Evolutionary conservation across 1,139 yeast species (phyloP), one percentile per base, ranked within the genome.

Genomic region (Saccharomyces pastorianus): DNA sequence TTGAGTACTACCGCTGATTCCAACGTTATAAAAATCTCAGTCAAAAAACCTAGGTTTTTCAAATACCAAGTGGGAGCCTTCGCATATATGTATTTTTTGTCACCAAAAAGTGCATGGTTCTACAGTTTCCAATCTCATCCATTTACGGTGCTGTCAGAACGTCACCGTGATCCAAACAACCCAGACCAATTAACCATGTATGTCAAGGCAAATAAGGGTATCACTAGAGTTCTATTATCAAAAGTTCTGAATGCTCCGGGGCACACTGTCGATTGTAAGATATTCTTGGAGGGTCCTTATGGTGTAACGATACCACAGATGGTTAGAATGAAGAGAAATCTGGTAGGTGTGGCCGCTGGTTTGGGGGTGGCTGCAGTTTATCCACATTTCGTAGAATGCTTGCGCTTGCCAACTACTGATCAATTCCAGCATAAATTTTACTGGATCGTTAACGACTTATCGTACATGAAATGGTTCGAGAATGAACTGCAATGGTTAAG

Each of bases 101-200:
- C 74, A 47, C 75, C 81, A 47, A 64, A 59, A 6, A 76, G 58
- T 50, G 57, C 66, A 74, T 81, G 61, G 84, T 84, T 62, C 47
- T 63, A 61, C 46, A 56, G 61, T 20, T 85, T 80, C 76, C 89
- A 85, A 64, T 79, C 85, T 0, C 90, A 85, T 65, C 90, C 90
- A 0, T 84, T 84, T 61, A 81, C 88, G 0, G 75, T 81, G 7
- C 72, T 81, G 11, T 53, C 59, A 23, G 57, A 61, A 11, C 62
- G 66, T 3, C 56, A 59, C 23, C 70, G 50, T 6, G 59, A 70
- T 56, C 62, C 66, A 55, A 57, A 64, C 38, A 65, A 72, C 55
- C 62, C 73, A 55, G 67, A 74, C 64, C 62, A 74, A 63, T 59
- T 78, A 4, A 66, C 71, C 0, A 67, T 78, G 29, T 76, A 73